phyloP scores from a whole-genome alignment of 1,284 basidiomycete genomes.

The Heterobasidion parviporum region DNA sequence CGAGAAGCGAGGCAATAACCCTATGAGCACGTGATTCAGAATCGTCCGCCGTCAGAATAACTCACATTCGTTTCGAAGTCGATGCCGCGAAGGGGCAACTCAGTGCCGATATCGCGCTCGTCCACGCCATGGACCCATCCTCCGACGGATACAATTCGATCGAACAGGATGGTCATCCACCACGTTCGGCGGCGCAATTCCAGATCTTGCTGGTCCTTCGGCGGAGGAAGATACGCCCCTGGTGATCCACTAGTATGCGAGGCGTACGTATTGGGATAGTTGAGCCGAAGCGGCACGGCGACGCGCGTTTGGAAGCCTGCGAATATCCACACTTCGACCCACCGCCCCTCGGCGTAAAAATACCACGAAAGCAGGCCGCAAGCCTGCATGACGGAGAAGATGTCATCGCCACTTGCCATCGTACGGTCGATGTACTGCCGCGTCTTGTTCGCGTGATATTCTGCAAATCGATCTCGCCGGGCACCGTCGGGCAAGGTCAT shows the following conservation, averaged over 20 bases:
- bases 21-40: not conserved
- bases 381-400: conserved; percentile 78
- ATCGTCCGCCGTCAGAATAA: not conserved
- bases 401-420: conserved; percentile 77
- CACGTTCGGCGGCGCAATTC: conserved; percentile 72
- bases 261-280: conserved; percentile 75
- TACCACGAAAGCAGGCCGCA: conserved; percentile 81
- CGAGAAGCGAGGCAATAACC: conserved; percentile 8
- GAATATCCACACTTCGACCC: conserved; percentile 87
- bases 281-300: conserved; percentile 72
- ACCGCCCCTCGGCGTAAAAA: conserved; percentile 80
- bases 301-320: conserved; percentile 79
- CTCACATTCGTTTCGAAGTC: conserved; percentile 69
- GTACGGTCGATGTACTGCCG: conserved; percentile 76
- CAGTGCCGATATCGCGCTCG: conserved; percentile 73
- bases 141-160: conserved; percentile 77
- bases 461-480: conserved; percentile 70
- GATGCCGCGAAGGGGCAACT: conserved; percentile 60
- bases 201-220: conserved; percentile 62
- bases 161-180: conserved; percentile 84
- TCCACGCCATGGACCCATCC: conserved; percentile 82
- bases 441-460: conserved; percentile 79
- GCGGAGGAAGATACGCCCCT: conserved; percentile 71
- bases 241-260: conserved; percentile 57
- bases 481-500: conserved; percentile 62